Conservation (phyloP, 2,329 filamentous ascomycete species). For the Clarireedia sp. region DNA sequence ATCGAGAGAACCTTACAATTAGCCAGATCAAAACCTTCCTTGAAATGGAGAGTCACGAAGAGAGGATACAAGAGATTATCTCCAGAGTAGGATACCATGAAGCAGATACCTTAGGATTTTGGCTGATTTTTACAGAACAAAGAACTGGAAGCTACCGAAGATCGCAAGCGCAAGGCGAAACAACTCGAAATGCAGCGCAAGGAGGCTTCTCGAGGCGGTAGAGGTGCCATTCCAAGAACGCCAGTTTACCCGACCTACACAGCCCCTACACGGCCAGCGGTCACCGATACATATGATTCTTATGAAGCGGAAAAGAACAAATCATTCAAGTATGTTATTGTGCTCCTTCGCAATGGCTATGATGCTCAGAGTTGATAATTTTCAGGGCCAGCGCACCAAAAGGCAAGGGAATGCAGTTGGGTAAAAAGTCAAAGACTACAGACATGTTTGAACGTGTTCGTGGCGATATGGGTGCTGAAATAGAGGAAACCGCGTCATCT, state of each 20-base stretch:
- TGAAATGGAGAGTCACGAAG: slow-evolving; percentile 98
- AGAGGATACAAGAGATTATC: slow-evolving; percentile 97
- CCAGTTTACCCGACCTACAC: slow-evolving; percentile 87
- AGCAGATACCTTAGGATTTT: background rate
- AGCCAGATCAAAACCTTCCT: slow-evolving; percentile 98
- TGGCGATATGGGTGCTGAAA: slow-evolving; percentile 80
- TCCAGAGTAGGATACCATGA: slow-evolving; percentile 54
- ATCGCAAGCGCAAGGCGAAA: slow-evolving; percentile 97
- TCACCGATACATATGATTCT: slow-evolving; percentile 78
- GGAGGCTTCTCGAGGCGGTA: slow-evolving; percentile 74
- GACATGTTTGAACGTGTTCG: slow-evolving; percentile 96
- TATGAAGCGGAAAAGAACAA: slow-evolving; percentile 99
- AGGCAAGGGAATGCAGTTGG: slow-evolving; percentile 97
- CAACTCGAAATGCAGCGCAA: slow-evolving; percentile 98
- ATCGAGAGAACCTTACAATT: slow-evolving; percentile 91
- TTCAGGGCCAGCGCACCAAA: slow-evolving; percentile 57
- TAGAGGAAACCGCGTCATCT: slow-evolving; percentile 54
- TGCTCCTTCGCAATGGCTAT: slow-evolving; percentile 17
- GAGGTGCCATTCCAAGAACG: slow-evolving; percentile 59
- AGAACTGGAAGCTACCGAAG: slow-evolving; percentile 94
- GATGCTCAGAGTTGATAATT: slow-evolving; percentile 15
- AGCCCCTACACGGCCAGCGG: slow-evolving; percentile 63
- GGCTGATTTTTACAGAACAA: slow-evolving; percentile 62
- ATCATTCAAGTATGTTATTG: slow-evolving; percentile 59
- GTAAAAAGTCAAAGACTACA: slow-evolving; percentile 96